Evolutionary conservation across 169 alveolate genomes (phyloP), one percentile per base, ranked within the genome.

Genomic region (Babesia ovata): DNA sequence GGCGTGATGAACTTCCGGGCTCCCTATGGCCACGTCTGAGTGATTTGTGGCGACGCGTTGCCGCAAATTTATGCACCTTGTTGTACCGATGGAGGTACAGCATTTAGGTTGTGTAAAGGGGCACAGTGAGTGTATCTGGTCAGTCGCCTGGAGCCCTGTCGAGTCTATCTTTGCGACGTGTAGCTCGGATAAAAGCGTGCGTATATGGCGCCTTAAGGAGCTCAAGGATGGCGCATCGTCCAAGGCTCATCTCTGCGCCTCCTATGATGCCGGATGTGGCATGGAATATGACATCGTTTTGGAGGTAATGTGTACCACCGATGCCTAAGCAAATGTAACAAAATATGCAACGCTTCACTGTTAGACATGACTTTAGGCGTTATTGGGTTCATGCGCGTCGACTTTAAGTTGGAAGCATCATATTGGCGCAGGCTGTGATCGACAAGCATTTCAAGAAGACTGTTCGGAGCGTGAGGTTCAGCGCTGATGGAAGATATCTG

Each of bases 41-140:
- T 33, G 39, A 33, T 33, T 33, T 33, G 39, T 33, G 39, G 39
- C 39, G 39, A 33, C 39, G 39, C 39, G 39, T 33, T 33, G 39
- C 39, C 39, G 39, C 39, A 33, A 33, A 4, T 33, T 33, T 33
- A 33, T 33, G 28, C 21, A 50, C 58, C 21, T 50, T 50, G 52
- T n/a, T 50, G 24, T 50, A n/a, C 21, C 36, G n/a, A 81, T 81
- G 88, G 79, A 73, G 57, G 61, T 81, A 21, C 28, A 49, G 10
- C 88, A 81, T 36, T 13, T 81, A 14, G 56, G 50, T n/a, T 81
- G 88, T 60, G 73, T 53, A 21, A 81, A 81, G 24, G 99, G 99
- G 36, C 99, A 98, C 88, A 98, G 96, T 7, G 98, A 97, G 19
- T 94, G 97, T 48, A 99, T 97, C 4, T 98, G 97, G 88, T 95